Evolutionary conservation across 176 grass and related monocot genomes (phyloP), one percentile per base, ranked within the genome.

Genomic region (Lolium rigidum): DNA sequence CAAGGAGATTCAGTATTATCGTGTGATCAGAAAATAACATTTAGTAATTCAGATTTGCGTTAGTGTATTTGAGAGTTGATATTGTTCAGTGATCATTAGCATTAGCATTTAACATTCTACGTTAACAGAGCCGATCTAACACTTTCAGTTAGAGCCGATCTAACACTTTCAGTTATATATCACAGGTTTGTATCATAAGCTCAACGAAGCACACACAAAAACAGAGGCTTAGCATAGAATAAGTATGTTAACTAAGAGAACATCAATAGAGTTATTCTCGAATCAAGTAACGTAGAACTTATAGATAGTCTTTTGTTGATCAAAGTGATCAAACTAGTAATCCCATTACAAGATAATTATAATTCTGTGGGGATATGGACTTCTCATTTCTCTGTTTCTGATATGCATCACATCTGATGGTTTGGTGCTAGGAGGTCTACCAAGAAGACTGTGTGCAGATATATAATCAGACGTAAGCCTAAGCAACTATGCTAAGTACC

Each of bases 21-120:
- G 61, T 43, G 4, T 17, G 51, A 86, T 85, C 68, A 46, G 21
- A n/a, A 80, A 52, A 84, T 41, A 15, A 80, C 38, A 58, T 13
- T 47, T 26, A 20, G 72, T 12, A 83, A 6, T 81, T 74, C 21
- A 83, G 1, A 82, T 68, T 26, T n/a, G n/a, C n/a, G n/a, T n/a
- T n/a, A n/a, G n/a, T n/a, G n/a, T n/a, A n/a, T n/a, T n/a, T 70
- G 44, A 22, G 7, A n/a, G 5, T 31, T 76, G 47, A 52, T 12
- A 18, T 9, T 35, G 4, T 70, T 41, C 52, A 51, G 20, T 39
- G 18, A 9, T 74, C 46, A 28, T 78, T 70, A 38, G 17, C 44
- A 41, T 18, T n/a, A 25, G 17, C 52, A 61, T 24, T 25, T 12
- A 21, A 49, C 24, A 80, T 74, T 74, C 11, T 6, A 74, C n/a